A percentile compares a stretch with the other conserved stretches of the same genome.
Evolutionary conservation across 768 basidiomycete species (phyloP).

Genomic region (Cubamyces lactineus): DNA sequence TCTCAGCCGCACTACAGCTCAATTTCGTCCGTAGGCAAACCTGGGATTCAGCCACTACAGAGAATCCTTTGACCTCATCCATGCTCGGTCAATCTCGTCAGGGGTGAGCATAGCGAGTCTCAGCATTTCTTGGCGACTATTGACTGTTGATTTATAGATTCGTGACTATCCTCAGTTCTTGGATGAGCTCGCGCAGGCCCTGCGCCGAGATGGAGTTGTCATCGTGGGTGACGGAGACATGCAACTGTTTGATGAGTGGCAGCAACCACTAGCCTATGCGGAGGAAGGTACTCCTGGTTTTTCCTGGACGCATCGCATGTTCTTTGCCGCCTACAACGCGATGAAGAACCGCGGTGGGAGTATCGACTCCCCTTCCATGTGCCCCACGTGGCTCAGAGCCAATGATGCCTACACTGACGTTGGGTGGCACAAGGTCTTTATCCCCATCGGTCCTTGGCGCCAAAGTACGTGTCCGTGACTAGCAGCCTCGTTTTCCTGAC

Average conservation of each 20-base stretch:
- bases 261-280: conserved; percentile 29
- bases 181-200: conserved; percentile 30
- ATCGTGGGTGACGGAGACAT: conserved; percentile 39
- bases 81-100: conserved; percentile 35
- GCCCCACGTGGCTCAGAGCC: conserved; percentile 34
- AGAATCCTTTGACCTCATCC: conserved; percentile 37
- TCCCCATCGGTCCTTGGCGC: conserved; percentile 38
- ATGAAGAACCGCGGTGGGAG: conserved; percentile 37
- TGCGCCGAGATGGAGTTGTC: conserved; percentile 38
- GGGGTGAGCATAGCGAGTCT: conserved; percentile 30
- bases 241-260: conserved; percentile 37
- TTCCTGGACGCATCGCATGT: conserved; percentile 35
- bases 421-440: conserved; percentile 37
- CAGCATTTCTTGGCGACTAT: background rate
- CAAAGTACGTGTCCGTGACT: conserved; percentile 28
- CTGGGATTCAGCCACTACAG: conserved; percentile 39
- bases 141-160: conserved; percentile 28
- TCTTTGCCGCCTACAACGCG: conserved; percentile 38
- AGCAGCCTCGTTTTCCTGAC: background rate
- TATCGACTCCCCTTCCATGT: conserved; percentile 33
- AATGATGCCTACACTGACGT: conserved; percentile 34
- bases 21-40: conserved; percentile 30
- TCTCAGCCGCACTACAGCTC: background rate
- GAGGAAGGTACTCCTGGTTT: conserved; percentile 30
- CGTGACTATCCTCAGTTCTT: conserved; percentile 35